Conservation (phyloP, 1,284 basidiomycete species). For the Puccinia horiana region DNA sequence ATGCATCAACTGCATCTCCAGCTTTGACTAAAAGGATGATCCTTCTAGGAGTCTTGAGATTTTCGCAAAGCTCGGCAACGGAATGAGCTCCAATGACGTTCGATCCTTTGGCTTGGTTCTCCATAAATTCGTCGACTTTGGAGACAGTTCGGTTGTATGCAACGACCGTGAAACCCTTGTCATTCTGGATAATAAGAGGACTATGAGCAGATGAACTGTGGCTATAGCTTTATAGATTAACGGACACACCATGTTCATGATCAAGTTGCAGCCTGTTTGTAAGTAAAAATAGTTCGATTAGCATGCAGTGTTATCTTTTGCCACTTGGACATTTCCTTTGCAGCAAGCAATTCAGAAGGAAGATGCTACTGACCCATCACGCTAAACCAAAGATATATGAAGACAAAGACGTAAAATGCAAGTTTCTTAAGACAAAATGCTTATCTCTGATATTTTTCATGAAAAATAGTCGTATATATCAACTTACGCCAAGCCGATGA, state of each 20-base stretch:
- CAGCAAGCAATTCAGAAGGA: neutral
- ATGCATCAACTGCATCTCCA: slow-evolving; percentile 66
- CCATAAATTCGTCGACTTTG: slow-evolving; percentile 95
- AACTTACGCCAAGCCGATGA: slow-evolving; percentile 50
- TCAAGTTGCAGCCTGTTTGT: slow-evolving; percentile 44
- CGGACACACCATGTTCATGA: slow-evolving; percentile 49
- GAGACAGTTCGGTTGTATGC: slow-evolving; percentile 95
- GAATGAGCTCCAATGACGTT: slow-evolving; percentile 81
- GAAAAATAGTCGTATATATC: neutral
- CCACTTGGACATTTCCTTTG: neutral
- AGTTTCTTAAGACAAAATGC: neutral
- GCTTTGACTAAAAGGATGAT: slow-evolving; percentile 91
- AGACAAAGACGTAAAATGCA: neutral
- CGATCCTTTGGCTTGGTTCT: slow-evolving; percentile 93
- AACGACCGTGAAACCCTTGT: slow-evolving; percentile 96
- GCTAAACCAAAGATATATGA: neutral
- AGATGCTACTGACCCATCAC: slow-evolving; percentile 18
- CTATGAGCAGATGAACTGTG: neutral
- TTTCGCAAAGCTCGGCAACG: slow-evolving; percentile 74
- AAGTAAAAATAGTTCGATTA: neutral
- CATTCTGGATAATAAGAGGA: slow-evolving; percentile 64
- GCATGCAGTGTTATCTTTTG: neutral
- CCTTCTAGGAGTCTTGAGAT: slow-evolving; percentile 67
- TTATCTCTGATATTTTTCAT: neutral
- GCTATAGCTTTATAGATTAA: neutral